Percentiles rank a stretch among this genome's conserved stretches.
Evolutionary conservation across 73 alveolate species (phyloP).

Genomic region (Tetrahymena borealis): DNA sequence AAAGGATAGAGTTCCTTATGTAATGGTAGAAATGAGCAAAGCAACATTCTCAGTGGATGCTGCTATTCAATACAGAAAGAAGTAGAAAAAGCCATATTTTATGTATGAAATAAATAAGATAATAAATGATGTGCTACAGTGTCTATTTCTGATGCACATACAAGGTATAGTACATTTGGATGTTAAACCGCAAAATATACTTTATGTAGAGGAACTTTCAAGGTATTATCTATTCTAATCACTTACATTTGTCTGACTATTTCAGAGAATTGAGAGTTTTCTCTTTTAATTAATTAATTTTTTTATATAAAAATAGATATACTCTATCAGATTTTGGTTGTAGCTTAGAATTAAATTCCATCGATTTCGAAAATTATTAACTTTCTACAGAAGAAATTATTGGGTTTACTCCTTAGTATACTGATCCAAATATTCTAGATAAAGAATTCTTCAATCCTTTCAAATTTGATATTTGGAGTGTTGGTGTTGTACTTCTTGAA

Average conservation of each 20-base stretch:
- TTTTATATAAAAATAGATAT: not conserved
- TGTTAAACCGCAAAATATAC: not conserved
- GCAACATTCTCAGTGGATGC: not conserved
- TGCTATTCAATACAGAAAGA: not conserved
- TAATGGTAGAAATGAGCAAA: not conserved
- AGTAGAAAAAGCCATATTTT: not conserved
- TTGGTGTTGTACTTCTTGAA: slow-evolving; percentile 68
- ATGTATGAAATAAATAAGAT: not conserved
- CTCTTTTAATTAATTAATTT: not conserved
- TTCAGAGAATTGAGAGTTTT: no score
- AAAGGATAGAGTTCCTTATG: not conserved
- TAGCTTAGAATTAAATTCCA: not conserved
- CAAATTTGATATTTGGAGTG: slow-evolving; percentile 69
- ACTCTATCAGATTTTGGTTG: not conserved
- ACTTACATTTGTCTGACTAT: not conserved
- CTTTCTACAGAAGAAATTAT: not conserved
- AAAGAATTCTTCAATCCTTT: not conserved
- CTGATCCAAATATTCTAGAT: not conserved
- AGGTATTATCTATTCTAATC: not conserved
- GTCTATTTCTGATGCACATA: not conserved
- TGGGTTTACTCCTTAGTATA: not conserved
- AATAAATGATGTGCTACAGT: not conserved
- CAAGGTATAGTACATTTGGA: not conserved
- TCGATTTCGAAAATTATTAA: not conserved
- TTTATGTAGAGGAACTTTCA: not conserved